Conservation (phyloP, 2,329 filamentous ascomycete species). For the Fusarium longipes region DNA sequence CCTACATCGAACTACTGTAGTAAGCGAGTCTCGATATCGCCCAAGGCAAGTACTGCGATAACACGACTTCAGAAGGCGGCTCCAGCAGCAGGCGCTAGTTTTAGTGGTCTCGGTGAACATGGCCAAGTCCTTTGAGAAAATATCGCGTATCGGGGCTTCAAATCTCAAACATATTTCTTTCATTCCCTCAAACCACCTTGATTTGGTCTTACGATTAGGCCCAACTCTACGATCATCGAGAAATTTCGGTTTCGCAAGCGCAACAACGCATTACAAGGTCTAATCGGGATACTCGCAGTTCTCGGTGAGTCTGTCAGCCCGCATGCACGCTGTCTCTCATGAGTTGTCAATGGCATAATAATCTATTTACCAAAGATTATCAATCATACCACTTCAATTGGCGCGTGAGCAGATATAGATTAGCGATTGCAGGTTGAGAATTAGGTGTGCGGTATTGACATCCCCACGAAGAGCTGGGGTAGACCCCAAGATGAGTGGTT, state of each 20-base stretch:
- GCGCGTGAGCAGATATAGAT: not conserved
- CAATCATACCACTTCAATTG: constrained; percentile 34
- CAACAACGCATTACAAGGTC: not conserved
- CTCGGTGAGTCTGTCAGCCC: not conserved
- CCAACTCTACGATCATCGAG: not conserved
- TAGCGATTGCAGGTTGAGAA: not conserved
- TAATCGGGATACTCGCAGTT: not conserved
- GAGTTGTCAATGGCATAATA: not conserved
- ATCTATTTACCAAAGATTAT: not conserved
- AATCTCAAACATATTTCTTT: not conserved
- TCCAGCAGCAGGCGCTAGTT: not conserved
- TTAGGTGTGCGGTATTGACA: not conserved
- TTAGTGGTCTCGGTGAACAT: not conserved
- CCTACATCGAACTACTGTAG: too few species aligned
- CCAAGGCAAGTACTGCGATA: too few species aligned
- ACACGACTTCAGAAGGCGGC: not conserved
- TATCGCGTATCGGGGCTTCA: not conserved
- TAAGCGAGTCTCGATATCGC: too few species aligned
- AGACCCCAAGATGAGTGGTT: not conserved
- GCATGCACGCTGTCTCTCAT: not conserved
- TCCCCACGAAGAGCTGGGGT: not conserved
- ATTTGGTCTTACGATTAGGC: not conserved
- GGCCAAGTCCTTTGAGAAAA: not conserved
- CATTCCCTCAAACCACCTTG: not conserved
- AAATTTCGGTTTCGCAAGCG: not conserved